These are phyloP conservation scores for Grigorovia jiainica DNA, from an alignment of 805 yeast species.

Conservation along the genomic window DNA sequence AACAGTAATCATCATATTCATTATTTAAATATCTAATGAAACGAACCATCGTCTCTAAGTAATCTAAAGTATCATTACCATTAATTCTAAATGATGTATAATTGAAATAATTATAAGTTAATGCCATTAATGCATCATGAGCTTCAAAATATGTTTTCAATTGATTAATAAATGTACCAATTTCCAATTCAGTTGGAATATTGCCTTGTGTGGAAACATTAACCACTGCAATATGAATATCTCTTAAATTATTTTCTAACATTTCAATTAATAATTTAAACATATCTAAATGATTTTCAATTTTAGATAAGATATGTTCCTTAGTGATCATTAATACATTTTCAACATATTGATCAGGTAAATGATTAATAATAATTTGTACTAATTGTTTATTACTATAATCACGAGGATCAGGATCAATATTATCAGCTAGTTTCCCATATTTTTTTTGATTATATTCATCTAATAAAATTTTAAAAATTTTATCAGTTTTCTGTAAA, in stretches of 20 bases:
- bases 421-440: background rate
- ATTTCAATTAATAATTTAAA: conserved; percentile 12
- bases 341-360: conserved; percentile 13
- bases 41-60: too few species aligned
- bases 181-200: conserved; percentile 4
- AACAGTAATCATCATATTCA: too few species aligned
- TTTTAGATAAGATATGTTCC: conserved; percentile 5
- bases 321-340: conserved; percentile 9
- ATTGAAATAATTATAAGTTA: conserved; percentile 19
- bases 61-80: conserved; percentile 9
- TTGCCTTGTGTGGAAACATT: background rate
- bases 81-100: conserved; percentile 16
- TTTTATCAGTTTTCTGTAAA: conserved; percentile 5
- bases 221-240: too few species aligned
- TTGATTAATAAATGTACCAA: too few species aligned
- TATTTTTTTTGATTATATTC: too few species aligned
- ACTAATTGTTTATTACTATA: conserved; percentile 11
- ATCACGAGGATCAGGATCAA: background rate
- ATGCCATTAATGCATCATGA: conserved; percentile 17
- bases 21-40: too few species aligned
- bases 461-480: background rate
- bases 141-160: conserved; percentile 11
- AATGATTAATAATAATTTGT: conserved; percentile 7
- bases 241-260: too few species aligned
- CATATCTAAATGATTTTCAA: conserved; percentile 15